These are phyloP conservation scores for Beauveria australis DNA, from an alignment of 2,329 filamentous ascomycete genomes.

Conservation along the genomic window DNA sequence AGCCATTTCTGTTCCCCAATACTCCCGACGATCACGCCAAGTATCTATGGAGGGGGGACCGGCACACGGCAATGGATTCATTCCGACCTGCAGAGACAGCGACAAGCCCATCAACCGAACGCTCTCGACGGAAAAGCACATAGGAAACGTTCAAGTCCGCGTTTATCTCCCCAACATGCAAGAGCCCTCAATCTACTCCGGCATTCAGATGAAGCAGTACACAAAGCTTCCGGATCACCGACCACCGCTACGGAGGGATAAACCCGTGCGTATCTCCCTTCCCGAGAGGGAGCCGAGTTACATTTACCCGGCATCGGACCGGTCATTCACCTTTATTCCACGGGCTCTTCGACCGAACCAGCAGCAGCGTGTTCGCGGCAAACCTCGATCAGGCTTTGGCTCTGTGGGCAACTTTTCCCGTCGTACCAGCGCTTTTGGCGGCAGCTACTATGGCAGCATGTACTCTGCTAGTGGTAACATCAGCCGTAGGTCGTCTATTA, in stretches of 20 bases:
- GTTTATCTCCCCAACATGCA: conserved; percentile 73
- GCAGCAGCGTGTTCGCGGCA: conserved; percentile 66
- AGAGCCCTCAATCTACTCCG: conserved; percentile 60
- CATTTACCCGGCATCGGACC: conserved; percentile 80
- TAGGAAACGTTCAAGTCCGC: conserved; percentile 78
- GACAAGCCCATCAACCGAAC: conserved; percentile 61
- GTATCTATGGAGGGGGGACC: conserved; percentile 39
- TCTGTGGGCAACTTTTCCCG: conserved; percentile 62
- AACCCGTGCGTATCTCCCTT: conserved; percentile 88
- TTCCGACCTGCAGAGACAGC: conserved; percentile 50
- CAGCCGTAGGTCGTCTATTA: conserved; percentile 78
- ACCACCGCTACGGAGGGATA: conserved; percentile 87
- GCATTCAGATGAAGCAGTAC: conserved; percentile 79
- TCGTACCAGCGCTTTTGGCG: conserved; percentile 69
- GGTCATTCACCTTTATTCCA: conserved; percentile 97
- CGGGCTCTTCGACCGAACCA: conserved; percentile 88
- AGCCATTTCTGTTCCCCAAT: conserved; percentile 40
- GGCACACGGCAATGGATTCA: conserved; percentile 45
- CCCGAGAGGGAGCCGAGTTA: conserved; percentile 74
- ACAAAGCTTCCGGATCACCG: conserved; percentile 91
- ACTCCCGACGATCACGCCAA: conserved; percentile 34
- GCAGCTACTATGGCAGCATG: conserved; percentile 62
- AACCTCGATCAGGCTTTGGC: conserved; percentile 63
- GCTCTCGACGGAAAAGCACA: conserved; percentile 74
- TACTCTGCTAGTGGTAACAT: conserved; percentile 85